These are phyloP conservation scores for Colletotrichum graminicola DNA, from an alignment of 2,329 filamentous ascomycete species.

Conservation along the genomic window DNA sequence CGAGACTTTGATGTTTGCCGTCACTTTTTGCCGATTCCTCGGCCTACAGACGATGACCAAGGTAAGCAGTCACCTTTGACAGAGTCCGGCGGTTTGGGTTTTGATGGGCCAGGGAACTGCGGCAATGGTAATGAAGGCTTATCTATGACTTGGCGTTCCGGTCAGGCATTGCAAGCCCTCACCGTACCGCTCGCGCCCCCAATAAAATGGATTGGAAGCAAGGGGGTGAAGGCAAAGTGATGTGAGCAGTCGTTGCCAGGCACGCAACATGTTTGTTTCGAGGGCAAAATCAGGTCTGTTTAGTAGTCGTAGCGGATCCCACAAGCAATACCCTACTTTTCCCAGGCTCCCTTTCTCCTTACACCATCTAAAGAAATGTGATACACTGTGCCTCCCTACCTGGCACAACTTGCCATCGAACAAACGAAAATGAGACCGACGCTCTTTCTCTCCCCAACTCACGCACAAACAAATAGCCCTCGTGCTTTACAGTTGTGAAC, in stretches of 20 bases:
- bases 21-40: background rate
- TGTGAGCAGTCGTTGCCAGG: background rate
- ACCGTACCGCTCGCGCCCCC: background rate
- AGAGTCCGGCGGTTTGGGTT: background rate
- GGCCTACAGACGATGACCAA: background rate
- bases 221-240: background rate
- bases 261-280: constrained; percentile 7
- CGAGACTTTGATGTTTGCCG: background rate
- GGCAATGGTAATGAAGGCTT: too few relatives aligned
- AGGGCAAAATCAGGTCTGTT: constrained; percentile 37
- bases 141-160: background rate
- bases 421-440: background rate
- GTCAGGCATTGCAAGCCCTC: background rate
- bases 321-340: constrained; percentile 36
- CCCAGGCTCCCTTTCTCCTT: constrained; percentile 35
- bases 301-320: constrained; percentile 35
- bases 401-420: constrained; percentile 20
- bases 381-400: constrained; percentile 15
- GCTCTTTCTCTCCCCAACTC: background rate
- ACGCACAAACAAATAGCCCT: constrained; percentile 7
- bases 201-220: too few relatives aligned
- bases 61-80: too few relatives aligned
- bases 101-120: background rate
- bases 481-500: constrained; percentile 30
- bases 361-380: constrained; percentile 37